These are phyloP conservation scores for Phaseolus coccineus DNA, from an alignment of 331 rosid genomes.

Conservation along the genomic window DNA sequence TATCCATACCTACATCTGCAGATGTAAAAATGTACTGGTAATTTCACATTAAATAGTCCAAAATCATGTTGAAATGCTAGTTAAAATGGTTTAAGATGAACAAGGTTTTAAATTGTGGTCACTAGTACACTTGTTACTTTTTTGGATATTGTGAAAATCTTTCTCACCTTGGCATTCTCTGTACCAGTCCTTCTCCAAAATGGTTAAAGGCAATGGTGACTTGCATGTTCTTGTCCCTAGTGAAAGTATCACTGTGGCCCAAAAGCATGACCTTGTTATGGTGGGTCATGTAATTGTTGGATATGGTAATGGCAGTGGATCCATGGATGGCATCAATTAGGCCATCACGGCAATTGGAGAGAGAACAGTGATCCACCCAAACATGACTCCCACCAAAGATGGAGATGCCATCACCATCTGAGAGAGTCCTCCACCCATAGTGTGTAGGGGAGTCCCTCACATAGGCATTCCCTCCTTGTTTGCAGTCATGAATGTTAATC, in stretches of 20 bases:
- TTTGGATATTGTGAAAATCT: too few relatives aligned
- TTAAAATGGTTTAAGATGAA: neutral
- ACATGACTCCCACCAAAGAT: constrained; percentile 89
- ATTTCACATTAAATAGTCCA: neutral
- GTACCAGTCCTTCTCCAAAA: constrained; percentile 91
- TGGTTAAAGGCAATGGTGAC: constrained; percentile 96
- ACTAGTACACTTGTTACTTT: too few relatives aligned
- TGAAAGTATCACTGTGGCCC: constrained; percentile 85
- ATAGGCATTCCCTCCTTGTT: constrained; percentile 75
- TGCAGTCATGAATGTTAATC: constrained; percentile 83
- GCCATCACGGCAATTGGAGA: constrained; percentile 79
- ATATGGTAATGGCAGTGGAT: constrained; percentile 82
- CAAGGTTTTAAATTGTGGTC: too few relatives aligned
- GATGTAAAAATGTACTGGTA: constrained; percentile 1
- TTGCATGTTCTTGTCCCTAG: constrained; percentile 82
- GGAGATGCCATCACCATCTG: constrained; percentile 87
- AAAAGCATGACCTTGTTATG: constrained; percentile 95
- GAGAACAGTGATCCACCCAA: constrained; percentile 88
- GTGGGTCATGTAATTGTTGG: constrained; percentile 82
- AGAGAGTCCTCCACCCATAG: constrained; percentile 79
- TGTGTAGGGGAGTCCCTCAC: constrained; percentile 88
- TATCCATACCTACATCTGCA: constrained; percentile 94
- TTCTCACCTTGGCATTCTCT: constrained; percentile 86
- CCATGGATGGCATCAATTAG: constrained; percentile 86
- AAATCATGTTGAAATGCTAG: neutral